Evolutionary conservation across 768 basidiomycete genomes (phyloP).

Genomic region (Lepiota venenata): DNA sequence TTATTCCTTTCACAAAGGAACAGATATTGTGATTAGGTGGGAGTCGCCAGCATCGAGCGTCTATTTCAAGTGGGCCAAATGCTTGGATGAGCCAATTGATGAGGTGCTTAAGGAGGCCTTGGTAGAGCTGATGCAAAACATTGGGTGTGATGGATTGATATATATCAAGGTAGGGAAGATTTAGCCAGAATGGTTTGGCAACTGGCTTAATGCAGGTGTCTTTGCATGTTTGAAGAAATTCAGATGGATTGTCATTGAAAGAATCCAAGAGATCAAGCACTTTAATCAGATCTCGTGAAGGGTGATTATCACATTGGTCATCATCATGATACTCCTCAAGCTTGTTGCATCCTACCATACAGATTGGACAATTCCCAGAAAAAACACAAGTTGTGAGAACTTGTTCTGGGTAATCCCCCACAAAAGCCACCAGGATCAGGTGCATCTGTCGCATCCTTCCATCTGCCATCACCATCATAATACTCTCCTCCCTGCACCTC

Average conservation of each 20-base stretch:
- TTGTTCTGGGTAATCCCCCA: slow-evolving; percentile 45
- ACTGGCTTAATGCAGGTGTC: slow-evolving; percentile 23
- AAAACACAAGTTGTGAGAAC: slow-evolving; percentile 28
- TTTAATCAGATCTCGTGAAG: background rate
- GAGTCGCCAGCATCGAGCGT: slow-evolving; percentile 26
- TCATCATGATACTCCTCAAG: slow-evolving; percentile 16
- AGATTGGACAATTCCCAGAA: slow-evolving; percentile 25
- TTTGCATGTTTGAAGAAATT: slow-evolving; percentile 16
- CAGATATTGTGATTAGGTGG: slow-evolving; percentile 32
- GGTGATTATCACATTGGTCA: slow-evolving; percentile 12
- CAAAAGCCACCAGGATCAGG: slow-evolving; percentile 37
- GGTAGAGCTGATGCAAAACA: slow-evolving; percentile 45
- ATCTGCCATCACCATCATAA: slow-evolving; percentile 29
- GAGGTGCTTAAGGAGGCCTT: slow-evolving; percentile 44
- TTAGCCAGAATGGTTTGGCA: slow-evolving; percentile 35
- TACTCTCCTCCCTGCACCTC: slow-evolving; percentile 20
- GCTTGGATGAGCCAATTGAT: slow-evolving; percentile 30
- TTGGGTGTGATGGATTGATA: slow-evolving; percentile 40
- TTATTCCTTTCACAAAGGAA: slow-evolving; percentile 33
- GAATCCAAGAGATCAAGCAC: slow-evolving; percentile 21
- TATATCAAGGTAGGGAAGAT: slow-evolving; percentile 38
- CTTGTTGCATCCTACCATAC: slow-evolving; percentile 15
- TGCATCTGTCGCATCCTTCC: slow-evolving; percentile 24
- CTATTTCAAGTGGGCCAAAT: slow-evolving; percentile 28
- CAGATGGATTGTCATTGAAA: slow-evolving; percentile 11